Conservation (phyloP, 2,329 filamentous ascomycete species). For the Botrytis sinoallii region DNA sequence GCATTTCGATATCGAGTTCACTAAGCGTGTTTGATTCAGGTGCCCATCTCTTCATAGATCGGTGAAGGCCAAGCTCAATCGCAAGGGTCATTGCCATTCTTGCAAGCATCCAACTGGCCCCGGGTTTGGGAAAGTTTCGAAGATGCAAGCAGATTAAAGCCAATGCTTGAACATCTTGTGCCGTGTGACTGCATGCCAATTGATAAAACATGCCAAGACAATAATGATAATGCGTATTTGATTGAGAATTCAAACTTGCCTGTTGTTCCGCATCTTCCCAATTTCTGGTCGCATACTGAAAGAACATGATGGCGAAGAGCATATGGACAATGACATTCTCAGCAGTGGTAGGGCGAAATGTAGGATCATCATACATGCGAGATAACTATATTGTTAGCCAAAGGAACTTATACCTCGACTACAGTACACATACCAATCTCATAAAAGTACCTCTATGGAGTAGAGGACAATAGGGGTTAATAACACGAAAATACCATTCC, state of each 20-base stretch:
- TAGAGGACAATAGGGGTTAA: slow-evolving; percentile 70
- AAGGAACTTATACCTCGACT: neutral
- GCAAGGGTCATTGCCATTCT: slow-evolving; percentile 64
- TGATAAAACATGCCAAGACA: slow-evolving; percentile 66
- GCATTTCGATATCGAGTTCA: slow-evolving; percentile 67
- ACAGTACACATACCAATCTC: slow-evolving; percentile 52
- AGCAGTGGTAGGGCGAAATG: slow-evolving; percentile 58
- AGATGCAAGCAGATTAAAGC: slow-evolving; percentile 69
- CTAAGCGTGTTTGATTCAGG: slow-evolving; percentile 43
- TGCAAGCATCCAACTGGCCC: slow-evolving; percentile 66
- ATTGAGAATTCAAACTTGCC: slow-evolving; percentile 57
- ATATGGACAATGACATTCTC: slow-evolving; percentile 73
- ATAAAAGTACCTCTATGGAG: slow-evolving; percentile 75
- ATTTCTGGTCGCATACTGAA: slow-evolving; percentile 73
- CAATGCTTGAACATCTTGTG: slow-evolving; percentile 70
- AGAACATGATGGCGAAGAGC: slow-evolving; percentile 74
- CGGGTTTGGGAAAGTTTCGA: slow-evolving; percentile 75
- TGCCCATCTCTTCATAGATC: slow-evolving; percentile 60
- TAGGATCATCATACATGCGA: slow-evolving; percentile 67
- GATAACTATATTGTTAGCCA: slow-evolving; percentile 46
- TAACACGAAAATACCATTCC: slow-evolving; percentile 71
- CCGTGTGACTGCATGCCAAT: slow-evolving; percentile 57
- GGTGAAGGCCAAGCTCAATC: slow-evolving; percentile 72
- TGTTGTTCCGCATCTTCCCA: slow-evolving; percentile 53
- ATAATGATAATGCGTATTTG: slow-evolving; percentile 77